Evolutionary conservation across 1,139 yeast genomes (phyloP), one percentile per base, ranked within the genome.

Genomic region (Saccharomyces hybrid): DNA sequence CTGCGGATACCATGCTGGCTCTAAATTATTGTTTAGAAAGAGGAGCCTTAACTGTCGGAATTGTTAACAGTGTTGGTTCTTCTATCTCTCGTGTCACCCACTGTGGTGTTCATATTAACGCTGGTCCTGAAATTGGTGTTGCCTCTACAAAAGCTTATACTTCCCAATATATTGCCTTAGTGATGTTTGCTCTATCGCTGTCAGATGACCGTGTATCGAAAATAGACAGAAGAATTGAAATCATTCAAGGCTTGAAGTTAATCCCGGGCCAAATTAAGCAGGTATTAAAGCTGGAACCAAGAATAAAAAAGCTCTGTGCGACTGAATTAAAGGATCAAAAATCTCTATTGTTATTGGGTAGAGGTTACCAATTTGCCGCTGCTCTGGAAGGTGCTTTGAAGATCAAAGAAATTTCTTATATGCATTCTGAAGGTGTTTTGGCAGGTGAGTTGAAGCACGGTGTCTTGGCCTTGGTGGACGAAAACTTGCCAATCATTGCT

Each of bases 101-200:
- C 74, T 95, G 99, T 78, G 99, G 99, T 81, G 97, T 95, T 54
- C 99, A 95, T 73, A 91, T 95, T 71, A 95, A 95, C 71, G 99
- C 99, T 48, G 99, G 99, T 60, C 99, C 99, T 46, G 99, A 95
- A 76, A 93, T 95, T 62, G 99, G 99, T 72, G 99, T 95, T 65
- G 99, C 99, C 11, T 90, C 98, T n/a, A 95, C 99, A 52, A 95
- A 95, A 76, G 99, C 99, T 28, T 95, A 95, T 76, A 93, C 99
- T 16, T 95, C 99, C 27, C 99, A 95, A 74, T 95, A 85, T 73
- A 90, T 95, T 74, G 99, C 99, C 0, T 79, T 95, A 64, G 97
- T 93, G 6, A 89, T 95, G 97, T 81, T 93, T 77, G 99, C 99
- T 1, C 80, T 95, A 57, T 89, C 95, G 23, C 80, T 95, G 62